Base-by-base conservation (phyloP, 225 moss, liverwort and hornwort species). In the Sphagnum tenellum region DNA sequence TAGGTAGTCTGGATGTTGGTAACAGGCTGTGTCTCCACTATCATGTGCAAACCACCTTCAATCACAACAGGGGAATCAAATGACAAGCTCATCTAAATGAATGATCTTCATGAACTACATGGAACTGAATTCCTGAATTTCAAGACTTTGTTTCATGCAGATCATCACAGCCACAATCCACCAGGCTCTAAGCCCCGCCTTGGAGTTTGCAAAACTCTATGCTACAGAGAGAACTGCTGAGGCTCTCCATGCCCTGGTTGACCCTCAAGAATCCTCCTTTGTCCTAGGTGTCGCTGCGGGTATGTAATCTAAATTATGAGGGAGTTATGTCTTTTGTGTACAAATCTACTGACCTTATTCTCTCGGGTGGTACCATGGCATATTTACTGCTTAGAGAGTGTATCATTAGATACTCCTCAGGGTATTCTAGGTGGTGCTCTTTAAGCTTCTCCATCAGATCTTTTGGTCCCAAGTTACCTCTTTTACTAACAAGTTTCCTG, bases 231-330 rank as follows among this genome's bases (percentile, higher is more conserved):
- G 81, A 70, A 84, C 84, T 74, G 78, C 87, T 72, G 81, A 87
- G 76, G 87, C 87, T 70, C 70, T 87, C 72, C 75, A 80, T 12
- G 78, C 83, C 60, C 84, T 87, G 70, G 74, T 81, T 57, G 80
- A 78, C 67, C 87, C 87, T 51, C 78, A 84, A 59, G 87, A 87
- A 59, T 69, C 83, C 60, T 64, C 84, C 44, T 84, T 79, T 69
- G 87, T 84, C 60, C 74, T 84, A 45, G 81, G 87, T 70, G 84
- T 87, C 62, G 87, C 84, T 78, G 80, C 81, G 60, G 84, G 87
- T 87, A 73, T 49, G n/a, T 61, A 9, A 3, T 3, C 60, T 44
- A 44, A 44, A 29, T 29, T 29, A 29, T 29, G 29, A 29, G 29
- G 29, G 29, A 0, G 29, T 29, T 29, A 29, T 29, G 29, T 29